These are phyloP conservation scores for Rhynchosporium secalis DNA, from an alignment of 2,329 filamentous ascomycete species.

Conservation along the genomic window DNA sequence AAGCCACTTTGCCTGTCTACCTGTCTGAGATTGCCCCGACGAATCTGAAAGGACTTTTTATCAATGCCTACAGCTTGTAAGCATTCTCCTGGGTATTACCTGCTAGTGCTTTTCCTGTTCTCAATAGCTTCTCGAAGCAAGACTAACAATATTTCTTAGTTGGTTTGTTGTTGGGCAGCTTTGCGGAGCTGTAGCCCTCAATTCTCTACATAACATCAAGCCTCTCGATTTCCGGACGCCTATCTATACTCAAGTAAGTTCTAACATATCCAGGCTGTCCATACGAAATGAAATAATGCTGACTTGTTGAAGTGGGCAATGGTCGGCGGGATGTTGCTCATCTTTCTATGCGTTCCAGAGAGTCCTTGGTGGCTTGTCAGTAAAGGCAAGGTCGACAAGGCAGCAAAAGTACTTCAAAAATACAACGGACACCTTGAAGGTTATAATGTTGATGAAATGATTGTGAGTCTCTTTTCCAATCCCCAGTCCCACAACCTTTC, in stretches of 20 bases:
- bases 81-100: neutral
- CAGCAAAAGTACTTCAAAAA: slow-evolving; percentile 27
- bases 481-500: slow-evolving; percentile 11
- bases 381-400: slow-evolving; percentile 38
- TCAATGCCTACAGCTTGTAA: slow-evolving; percentile 29
- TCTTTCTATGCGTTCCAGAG: slow-evolving; percentile 44
- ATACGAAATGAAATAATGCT: neutral
- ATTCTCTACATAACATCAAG: slow-evolving; percentile 39
- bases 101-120: neutral
- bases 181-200: slow-evolving; percentile 45
- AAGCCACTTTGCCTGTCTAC: slow-evolving; percentile 31
- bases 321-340: slow-evolving; percentile 44
- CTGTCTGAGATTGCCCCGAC: slow-evolving; percentile 30
- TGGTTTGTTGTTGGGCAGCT: slow-evolving; percentile 49
- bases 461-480: slow-evolving; percentile 28
- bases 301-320: slow-evolving; percentile 44
- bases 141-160: slow-evolving; percentile 18
- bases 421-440: slow-evolving; percentile 35
- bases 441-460: slow-evolving; percentile 39
- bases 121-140: neutral
- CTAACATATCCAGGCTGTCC: neutral
- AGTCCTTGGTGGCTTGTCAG: slow-evolving; percentile 45
- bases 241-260: slow-evolving; percentile 45
- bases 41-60: slow-evolving; percentile 26
- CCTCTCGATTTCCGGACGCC: slow-evolving; percentile 43